A percentile compares a stretch with the other conserved stretches of the same genome.
phyloP scores from a whole-genome alignment of 257 asterid species.

The Solanum lycopersicoides region DNA sequence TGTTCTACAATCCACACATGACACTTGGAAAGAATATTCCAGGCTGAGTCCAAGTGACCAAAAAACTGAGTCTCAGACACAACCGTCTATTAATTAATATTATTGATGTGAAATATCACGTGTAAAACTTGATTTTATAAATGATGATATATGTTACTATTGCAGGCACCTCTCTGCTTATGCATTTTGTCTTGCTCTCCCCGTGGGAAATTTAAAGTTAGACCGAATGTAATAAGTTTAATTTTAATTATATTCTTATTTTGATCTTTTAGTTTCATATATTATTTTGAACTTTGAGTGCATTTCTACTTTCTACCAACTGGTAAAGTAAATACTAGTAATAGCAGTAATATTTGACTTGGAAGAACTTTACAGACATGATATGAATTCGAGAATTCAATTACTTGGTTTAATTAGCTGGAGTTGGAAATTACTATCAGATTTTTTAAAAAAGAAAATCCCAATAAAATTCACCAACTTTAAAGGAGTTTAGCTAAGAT shows the following conservation, averaged over 20 bases:
- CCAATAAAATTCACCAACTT: neutral
- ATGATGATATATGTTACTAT: neutral
- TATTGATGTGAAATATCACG: no score
- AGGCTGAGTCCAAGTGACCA: neutral
- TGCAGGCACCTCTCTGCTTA: neutral
- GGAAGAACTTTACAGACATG: neutral
- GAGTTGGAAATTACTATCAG: neutral
- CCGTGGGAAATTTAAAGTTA: neutral
- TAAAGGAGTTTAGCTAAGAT: neutral
- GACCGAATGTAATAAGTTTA: neutral
- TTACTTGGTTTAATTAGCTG: neutral
- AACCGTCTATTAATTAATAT: neutral
- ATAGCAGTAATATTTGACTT: neutral
- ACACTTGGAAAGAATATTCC: neutral
- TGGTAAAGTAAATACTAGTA: neutral
- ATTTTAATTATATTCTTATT: neutral
- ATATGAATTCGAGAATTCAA: neutral
- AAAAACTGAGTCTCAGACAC: neutral
- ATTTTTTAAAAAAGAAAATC: neutral
- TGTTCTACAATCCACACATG: neutral
- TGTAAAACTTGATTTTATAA: no score
- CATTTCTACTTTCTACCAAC: neutral
- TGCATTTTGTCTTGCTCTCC: neutral
- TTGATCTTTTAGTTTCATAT: neutral
- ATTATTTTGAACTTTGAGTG: neutral